Percentiles rank a stretch among this genome's conserved stretches.
Conservation (phyloP, 768 basidiomycete species). For the Crepidotus variabilis region DNA sequence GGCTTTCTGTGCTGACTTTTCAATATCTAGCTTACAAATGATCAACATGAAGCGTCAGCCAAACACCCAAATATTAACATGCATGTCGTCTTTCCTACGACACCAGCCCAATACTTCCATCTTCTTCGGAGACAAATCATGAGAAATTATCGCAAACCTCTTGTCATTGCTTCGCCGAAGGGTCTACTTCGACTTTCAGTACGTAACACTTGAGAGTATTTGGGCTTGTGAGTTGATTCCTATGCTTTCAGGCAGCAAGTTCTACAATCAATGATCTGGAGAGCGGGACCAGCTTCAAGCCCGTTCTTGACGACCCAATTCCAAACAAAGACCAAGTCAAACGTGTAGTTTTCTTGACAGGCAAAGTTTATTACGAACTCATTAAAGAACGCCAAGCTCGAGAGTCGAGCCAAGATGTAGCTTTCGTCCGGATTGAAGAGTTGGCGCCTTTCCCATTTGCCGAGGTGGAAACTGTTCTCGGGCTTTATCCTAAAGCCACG, state of each 20-base stretch:
- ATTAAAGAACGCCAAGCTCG: conserved; percentile 59
- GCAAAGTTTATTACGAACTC: conserved; percentile 89
- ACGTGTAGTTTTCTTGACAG: conserved; percentile 72
- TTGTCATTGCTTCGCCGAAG: conserved; percentile 84
- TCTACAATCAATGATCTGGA: conserved; percentile 62
- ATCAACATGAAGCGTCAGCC: conserved; percentile 40
- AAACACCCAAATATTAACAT: conserved; percentile 67
- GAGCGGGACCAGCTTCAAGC: conserved; percentile 58
- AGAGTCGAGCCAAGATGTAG: conserved; percentile 47
- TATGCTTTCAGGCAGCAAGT: conserved; percentile 57
- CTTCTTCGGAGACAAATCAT: conserved; percentile 82
- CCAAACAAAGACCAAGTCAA: conserved; percentile 35
- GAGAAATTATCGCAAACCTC: conserved; percentile 83
- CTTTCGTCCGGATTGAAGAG: conserved; percentile 80
- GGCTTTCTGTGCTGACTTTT: conserved; percentile 3
- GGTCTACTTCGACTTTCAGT: conserved; percentile 76
- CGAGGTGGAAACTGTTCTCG: conserved; percentile 42
- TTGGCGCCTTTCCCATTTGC: conserved; percentile 84
- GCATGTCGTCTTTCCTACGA: conserved; percentile 83
- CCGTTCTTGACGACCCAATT: conserved; percentile 58
- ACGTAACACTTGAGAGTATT: conserved; percentile 17
- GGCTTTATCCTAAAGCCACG: conserved; percentile 35
- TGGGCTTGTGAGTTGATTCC: neutral
- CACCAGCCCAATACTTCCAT: conserved; percentile 92
- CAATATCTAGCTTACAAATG: conserved; percentile 66